Conservation (phyloP, 139 green algal genomes). For the Chlorella vulgaris region DNA sequence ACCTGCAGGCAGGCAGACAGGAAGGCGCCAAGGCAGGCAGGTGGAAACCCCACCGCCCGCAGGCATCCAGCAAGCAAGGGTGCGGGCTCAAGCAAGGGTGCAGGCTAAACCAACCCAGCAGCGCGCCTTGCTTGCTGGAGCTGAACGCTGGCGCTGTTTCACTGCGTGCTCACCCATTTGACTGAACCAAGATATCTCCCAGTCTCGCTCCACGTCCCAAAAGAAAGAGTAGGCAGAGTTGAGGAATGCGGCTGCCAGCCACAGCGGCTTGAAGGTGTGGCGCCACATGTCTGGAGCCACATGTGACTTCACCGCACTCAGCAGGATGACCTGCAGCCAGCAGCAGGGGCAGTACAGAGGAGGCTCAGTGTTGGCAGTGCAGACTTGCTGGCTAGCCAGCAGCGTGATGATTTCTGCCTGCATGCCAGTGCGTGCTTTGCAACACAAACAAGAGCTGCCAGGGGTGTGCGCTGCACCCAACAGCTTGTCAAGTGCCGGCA, state of each 20-base stretch:
- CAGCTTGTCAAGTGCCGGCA: too few species aligned
- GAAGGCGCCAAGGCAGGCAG: background rate
- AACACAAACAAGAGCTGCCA: too few species aligned
- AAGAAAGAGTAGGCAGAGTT: conserved; percentile 94
- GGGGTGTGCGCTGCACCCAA: too few species aligned
- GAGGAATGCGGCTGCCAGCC: conserved; percentile 75
- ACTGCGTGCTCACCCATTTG: conserved; percentile 39
- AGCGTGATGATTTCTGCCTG: too few species aligned
- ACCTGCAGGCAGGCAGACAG: background rate
- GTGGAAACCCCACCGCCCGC: too few species aligned
- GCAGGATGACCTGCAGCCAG: conserved; percentile 65
- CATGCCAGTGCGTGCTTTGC: too few species aligned
- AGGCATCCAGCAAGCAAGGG: background rate
- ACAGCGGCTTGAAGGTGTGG: conserved; percentile 64
- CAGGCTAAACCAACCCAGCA: too few species aligned
- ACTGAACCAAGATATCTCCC: conserved; percentile 85
- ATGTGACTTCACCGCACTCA: conserved; percentile 83
- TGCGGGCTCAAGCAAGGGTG: too few species aligned
- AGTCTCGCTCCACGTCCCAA: conserved; percentile 97
- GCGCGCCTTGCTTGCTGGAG: too few species aligned
- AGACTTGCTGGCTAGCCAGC: background rate
- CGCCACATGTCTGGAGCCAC: conserved; percentile 46
- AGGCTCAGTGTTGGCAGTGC: background rate
- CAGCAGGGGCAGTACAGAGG: background rate
- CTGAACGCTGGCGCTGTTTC: too few species aligned